These are phyloP conservation scores for Diplocarpon rosae DNA, from an alignment of 2,329 filamentous ascomycete genomes.

Conservation along the genomic window DNA sequence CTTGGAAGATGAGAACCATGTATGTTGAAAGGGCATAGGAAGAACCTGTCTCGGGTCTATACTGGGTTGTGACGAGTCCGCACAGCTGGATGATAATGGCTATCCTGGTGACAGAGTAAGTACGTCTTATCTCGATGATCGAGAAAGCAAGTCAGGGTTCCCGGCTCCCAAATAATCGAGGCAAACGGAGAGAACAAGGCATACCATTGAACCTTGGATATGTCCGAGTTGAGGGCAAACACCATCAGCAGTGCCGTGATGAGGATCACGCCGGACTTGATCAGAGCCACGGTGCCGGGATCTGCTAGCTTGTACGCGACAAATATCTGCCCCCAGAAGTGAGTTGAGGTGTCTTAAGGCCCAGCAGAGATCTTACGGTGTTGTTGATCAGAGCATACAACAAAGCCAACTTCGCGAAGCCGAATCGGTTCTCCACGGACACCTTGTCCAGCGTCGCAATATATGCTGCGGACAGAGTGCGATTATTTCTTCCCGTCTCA, in stretches of 20 bases:
- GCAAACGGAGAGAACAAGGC: too few relatives aligned
- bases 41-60: conserved; percentile 23
- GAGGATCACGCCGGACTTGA: conserved; percentile 27
- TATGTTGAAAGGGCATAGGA: conserved; percentile 26
- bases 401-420: conserved; percentile 26
- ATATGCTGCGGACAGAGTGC: not conserved
- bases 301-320: conserved; percentile 27
- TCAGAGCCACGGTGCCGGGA: conserved; percentile 27
- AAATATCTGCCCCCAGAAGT: conserved; percentile 20
- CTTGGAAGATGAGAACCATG: conserved; percentile 26
- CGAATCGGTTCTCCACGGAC: conserved; percentile 24
- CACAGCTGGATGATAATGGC: conserved; percentile 27
- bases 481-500: not conserved
- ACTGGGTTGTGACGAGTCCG: conserved; percentile 27
- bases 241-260: conserved; percentile 27
- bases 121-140: too few relatives aligned
- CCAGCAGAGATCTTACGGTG: conserved; percentile 14
- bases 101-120: conserved; percentile 8
- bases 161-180: too few relatives aligned
- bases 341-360: conserved; percentile 2
- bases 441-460: conserved; percentile 16
- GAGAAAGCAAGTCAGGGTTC: too few relatives aligned
- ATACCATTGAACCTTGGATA: conserved; percentile 25
- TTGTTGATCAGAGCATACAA: conserved; percentile 30
- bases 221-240: conserved; percentile 19